Conservation (phyloP, 495 filamentous ascomycete species). For the Alectoria sarmentosa region DNA sequence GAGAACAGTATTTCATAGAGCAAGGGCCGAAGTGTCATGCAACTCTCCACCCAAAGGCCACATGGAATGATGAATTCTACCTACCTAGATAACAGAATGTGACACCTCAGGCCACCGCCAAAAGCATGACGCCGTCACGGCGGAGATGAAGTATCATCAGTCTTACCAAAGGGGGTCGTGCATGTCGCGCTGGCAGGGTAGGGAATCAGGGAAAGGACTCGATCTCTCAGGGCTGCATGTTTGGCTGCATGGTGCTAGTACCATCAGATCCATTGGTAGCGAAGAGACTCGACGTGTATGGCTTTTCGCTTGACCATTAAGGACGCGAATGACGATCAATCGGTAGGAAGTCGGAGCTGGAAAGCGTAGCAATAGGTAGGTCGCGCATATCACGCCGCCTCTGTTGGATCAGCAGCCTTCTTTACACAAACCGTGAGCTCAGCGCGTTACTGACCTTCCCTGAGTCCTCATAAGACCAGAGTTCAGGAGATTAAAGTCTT, state of each 20-base stretch:
- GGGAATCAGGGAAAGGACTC: constrained; percentile 1
- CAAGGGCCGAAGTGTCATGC: constrained; percentile 13
- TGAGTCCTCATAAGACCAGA: neutral
- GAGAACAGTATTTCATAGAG: neutral
- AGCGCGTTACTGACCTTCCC: neutral
- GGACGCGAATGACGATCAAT: constrained; percentile 12
- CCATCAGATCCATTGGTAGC: constrained; percentile 14
- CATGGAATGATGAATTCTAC: constrained; percentile 8
- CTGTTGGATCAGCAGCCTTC: constrained; percentile 13
- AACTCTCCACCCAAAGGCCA: constrained; percentile 2
- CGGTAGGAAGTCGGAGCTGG: constrained; percentile 12
- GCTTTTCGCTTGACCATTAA: constrained; percentile 19
- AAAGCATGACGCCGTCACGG: constrained; percentile 15
- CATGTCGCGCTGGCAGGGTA: constrained; percentile 8
- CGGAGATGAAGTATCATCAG: constrained; percentile 16
- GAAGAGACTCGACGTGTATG: constrained; percentile 7
- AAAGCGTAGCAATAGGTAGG: constrained; percentile 15
- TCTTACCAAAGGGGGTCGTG: constrained; percentile 9
- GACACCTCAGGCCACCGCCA: constrained; percentile 7
- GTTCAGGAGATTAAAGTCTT: neutral
- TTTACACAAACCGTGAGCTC: neutral
- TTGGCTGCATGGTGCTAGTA: constrained; percentile 19
- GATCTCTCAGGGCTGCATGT: constrained; percentile 12
- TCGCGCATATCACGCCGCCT: constrained; percentile 16
- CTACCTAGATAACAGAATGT: neutral